phyloP scores from a whole-genome alignment of 345 rosid species.

The Eucalyptus caleyi region DNA sequence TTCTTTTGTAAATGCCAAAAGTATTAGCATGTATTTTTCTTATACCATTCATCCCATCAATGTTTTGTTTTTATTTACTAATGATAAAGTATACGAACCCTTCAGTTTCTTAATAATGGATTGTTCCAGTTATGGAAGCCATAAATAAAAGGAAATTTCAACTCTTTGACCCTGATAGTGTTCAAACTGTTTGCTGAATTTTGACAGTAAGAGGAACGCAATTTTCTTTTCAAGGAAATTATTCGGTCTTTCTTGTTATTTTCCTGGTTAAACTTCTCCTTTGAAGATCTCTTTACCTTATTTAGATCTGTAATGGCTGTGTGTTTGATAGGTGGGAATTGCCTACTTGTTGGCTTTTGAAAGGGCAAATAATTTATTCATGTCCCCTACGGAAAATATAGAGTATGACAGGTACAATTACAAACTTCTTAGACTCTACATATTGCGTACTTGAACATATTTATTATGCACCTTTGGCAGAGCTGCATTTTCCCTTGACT shows the following conservation, averaged over 20 bases:
- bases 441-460: neutral
- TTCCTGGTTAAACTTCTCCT: neutral
- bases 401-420: conserved; percentile 66
- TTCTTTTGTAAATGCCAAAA: neutral
- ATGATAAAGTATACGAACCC: neutral
- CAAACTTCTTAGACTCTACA: neutral
- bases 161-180: neutral
- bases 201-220: neutral
- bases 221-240: neutral
- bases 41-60: neutral
- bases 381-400: conserved; percentile 68
- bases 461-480: neutral
- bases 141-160: neutral
- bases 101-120: neutral
- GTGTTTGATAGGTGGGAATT: conserved; percentile 58
- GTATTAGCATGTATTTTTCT: neutral
- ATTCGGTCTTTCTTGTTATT: neutral
- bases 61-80: neutral
- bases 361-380: conserved; percentile 52
- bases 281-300: neutral
- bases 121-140: neutral
- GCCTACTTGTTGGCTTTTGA: conserved; percentile 91
- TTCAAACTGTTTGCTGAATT: neutral
- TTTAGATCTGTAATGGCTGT: neutral
- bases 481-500: neutral